phyloP scores from a whole-genome alignment of 805 yeast species.

The Starmerella davenportii region DNA sequence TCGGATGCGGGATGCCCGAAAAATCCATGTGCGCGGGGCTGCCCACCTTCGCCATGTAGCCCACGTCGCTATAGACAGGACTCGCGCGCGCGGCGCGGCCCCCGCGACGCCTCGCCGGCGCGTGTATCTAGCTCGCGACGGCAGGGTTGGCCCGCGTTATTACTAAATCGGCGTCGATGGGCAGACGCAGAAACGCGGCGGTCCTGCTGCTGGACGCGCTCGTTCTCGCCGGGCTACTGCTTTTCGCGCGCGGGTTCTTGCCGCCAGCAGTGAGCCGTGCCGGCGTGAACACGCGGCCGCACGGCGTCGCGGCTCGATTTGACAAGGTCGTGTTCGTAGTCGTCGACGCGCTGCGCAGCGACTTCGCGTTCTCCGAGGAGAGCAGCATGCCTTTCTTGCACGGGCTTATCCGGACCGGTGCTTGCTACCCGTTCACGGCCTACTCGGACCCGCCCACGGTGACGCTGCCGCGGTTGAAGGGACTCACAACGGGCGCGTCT shows the following conservation, averaged over 20 bases:
- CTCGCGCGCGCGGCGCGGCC: too few species aligned
- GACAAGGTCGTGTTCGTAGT: constrained; percentile 62
- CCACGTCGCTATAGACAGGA: too few species aligned
- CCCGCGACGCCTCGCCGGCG: too few species aligned
- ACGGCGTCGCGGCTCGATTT: constrained; percentile 30
- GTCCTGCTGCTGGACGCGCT: neutral
- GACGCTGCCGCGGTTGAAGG: constrained; percentile 75
- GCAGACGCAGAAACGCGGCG: neutral
- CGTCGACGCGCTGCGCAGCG: constrained; percentile 83
- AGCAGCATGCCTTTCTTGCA: constrained; percentile 60
- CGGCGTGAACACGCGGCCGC: constrained; percentile 26
- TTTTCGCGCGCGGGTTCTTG: constrained; percentile 71
- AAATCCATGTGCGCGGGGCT: too few species aligned
- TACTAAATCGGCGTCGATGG: too few species aligned
- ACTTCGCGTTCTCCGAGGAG: constrained; percentile 50
- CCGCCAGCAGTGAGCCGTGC: constrained; percentile 69
- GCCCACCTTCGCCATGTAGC: too few species aligned
- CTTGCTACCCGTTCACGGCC: constrained; percentile 79
- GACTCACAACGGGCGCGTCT: constrained; percentile 64
- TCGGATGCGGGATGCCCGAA: too few species aligned
- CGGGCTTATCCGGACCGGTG: constrained; percentile 38
- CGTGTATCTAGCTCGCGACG: too few species aligned
- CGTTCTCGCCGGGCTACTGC: constrained; percentile 29
- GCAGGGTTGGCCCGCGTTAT: too few species aligned
- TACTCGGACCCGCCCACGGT: constrained; percentile 92